These are phyloP conservation scores for Zygnema cylindricum DNA, from an alignment of 139 green algal species.

Conservation along the genomic window DNA sequence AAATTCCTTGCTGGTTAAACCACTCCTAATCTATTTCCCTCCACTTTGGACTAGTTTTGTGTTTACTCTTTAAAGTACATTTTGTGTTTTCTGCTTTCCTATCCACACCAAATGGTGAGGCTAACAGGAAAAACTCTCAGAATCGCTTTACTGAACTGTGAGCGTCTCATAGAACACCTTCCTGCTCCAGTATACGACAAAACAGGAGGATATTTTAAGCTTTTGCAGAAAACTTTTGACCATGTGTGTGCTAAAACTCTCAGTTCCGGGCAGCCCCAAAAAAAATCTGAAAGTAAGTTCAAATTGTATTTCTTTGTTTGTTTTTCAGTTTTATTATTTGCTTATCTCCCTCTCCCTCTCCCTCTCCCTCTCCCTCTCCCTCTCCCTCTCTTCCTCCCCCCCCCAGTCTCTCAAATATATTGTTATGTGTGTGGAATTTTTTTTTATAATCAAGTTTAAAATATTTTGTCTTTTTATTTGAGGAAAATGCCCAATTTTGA, in stretches of 20 bases:
- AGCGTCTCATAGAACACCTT: neutral
- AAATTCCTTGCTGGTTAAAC: too few relatives aligned
- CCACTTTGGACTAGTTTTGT: too few relatives aligned
- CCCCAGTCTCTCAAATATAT: neutral
- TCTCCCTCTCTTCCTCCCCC: neutral
- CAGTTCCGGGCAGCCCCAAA: neutral
- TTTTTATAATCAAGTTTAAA: too few relatives aligned
- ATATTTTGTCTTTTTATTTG: too few relatives aligned
- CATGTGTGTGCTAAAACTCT: neutral
- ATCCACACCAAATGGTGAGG: neutral
- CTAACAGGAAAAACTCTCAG: neutral
- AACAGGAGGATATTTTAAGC: conserved; percentile 9
- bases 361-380: neutral
- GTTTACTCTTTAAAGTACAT: too few relatives aligned
- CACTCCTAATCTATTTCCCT: too few relatives aligned
- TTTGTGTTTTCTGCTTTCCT: too few relatives aligned
- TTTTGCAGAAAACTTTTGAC: conserved; percentile 11
- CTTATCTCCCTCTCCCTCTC: neutral
- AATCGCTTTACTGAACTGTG: neutral
- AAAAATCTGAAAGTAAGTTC: neutral
- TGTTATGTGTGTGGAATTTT: too few relatives aligned
- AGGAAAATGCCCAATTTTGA: too few relatives aligned
- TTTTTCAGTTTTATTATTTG: neutral
- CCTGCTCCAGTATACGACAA: neutral
- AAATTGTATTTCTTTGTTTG: neutral